Base-by-base conservation (phyloP, 768 basidiomycete species). In the Pleurotus citrinopileatus region DNA sequence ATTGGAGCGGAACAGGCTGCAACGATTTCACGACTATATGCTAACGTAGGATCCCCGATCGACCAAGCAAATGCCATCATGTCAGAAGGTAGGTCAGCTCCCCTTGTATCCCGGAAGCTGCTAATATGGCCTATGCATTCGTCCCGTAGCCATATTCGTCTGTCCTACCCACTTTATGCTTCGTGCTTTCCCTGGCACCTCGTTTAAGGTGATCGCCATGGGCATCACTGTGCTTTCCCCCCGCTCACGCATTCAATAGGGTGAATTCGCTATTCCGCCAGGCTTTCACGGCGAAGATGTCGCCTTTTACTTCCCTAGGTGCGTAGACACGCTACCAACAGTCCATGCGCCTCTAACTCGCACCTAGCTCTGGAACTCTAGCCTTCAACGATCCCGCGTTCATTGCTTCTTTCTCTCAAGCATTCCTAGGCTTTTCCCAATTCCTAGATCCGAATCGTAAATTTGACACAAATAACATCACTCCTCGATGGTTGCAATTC, bases 151-250 rank as follows among this genome's bases (percentile, higher is more conserved):
- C 0, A 69, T 70, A 17, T 63, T 74, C 52, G 57, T 67, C 12
- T 74, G 73, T 43, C 73, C 71, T 2, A 64, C 70, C 0, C 69
- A 71, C 40, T 65, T 56, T 38, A 12, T 72, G 32, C 60, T 71
- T 12, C 25, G 54, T 4, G 54, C 72, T 3, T 74, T 71, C 53
- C n/a, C 26, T 2, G 62, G 63, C n/a, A 58, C 52, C 17, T 60
- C 68, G 0, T 73, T 62, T 60, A 74, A 72, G 63, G 73, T 71
- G 9, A n/a, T n/a, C n/a, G n/a, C n/a, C n/a, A n/a, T n/a, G 3
- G 61, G 28, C 36, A 2, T 10, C 3, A 25, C 9, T 23, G n/a
- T 48, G 4, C 32, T 15, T 6, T 37, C 17, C 2, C n/a, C 37
- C 3, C 10, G 4, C 0, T 10, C 22, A 6, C 13, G 10, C 15